These are phyloP conservation scores for Knufia fluminis DNA, from an alignment of 2,329 filamentous ascomycete species.

Conservation along the genomic window DNA sequence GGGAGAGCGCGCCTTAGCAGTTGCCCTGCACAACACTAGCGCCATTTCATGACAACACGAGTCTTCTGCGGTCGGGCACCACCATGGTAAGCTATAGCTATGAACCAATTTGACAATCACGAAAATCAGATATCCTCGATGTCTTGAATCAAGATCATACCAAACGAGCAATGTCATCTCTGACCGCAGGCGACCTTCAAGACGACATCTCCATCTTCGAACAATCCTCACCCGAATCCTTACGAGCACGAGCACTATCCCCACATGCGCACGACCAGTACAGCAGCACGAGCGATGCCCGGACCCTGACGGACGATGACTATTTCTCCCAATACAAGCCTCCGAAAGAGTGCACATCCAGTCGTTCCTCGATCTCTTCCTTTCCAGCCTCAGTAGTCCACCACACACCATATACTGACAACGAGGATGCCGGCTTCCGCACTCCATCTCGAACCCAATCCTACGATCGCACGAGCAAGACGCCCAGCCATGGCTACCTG, in stretches of 20 bases:
- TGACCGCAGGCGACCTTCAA: background rate
- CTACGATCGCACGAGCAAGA: background rate
- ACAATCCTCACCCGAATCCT: constrained; percentile 5
- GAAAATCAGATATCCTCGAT: background rate
- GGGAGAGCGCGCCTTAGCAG: background rate
- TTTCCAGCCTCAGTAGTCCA: constrained; percentile 21
- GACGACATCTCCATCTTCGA: constrained; percentile 6
- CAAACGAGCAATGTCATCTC: background rate
- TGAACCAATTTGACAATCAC: background rate
- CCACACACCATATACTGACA: constrained; percentile 8
- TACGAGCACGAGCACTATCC: constrained; percentile 6
- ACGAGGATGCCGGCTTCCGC: constrained; percentile 11
- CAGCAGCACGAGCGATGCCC: constrained; percentile 1
- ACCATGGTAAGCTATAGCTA: background rate
- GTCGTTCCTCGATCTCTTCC: constrained; percentile 20
- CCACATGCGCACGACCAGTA: background rate
- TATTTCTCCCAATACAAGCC: constrained; percentile 3
- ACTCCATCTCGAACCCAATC: constrained; percentile 12
- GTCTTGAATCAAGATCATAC: background rate
- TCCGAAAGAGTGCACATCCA: background rate
- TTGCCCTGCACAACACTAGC: constrained; percentile 5
- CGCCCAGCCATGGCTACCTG: constrained; percentile 21
- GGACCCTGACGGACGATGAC: background rate
- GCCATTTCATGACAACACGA: background rate
- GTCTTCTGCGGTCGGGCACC: background rate